Evolutionary conservation across 805 yeast species (phyloP).

Genomic region (Wickerhamiella parazyma): DNA sequence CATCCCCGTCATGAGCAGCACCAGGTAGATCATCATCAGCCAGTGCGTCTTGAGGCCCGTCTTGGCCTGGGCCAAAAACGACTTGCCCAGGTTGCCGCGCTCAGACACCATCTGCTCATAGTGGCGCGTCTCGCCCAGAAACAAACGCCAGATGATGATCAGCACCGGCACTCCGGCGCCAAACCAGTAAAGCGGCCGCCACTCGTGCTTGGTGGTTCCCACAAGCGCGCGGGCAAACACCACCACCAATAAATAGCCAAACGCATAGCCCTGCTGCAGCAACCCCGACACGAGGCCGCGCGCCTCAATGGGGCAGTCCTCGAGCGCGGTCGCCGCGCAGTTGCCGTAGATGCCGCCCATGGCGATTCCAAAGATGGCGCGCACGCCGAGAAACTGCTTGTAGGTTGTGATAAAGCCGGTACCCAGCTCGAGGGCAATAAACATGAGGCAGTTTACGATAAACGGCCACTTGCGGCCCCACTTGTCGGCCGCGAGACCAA

Average conservation of each 20-base stretch:
- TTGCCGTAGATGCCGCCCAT: constrained; percentile 65
- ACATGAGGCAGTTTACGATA: constrained; percentile 36
- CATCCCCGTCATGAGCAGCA: constrained; percentile 53
- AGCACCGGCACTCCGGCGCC: constrained; percentile 53
- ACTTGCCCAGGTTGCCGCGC: constrained; percentile 14
- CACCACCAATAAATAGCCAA: constrained; percentile 54
- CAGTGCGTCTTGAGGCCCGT: constrained; percentile 37
- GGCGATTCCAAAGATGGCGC: constrained; percentile 51
- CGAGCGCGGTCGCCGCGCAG: constrained; percentile 52
- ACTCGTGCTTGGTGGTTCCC: constrained; percentile 36
- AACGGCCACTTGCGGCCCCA: constrained; percentile 61
- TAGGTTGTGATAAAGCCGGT: constrained; percentile 30
- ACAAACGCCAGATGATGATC: constrained; percentile 43
- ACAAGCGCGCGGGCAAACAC: constrained; percentile 49
- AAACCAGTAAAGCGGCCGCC: constrained; percentile 69
- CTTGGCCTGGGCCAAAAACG: constrained; percentile 24
- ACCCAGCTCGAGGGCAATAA: constrained; percentile 47
- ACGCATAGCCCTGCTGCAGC: constrained; percentile 69
- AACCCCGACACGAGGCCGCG: constrained; percentile 53
- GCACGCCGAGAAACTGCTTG: constrained; percentile 42
- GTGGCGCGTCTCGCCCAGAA: constrained; percentile 47
- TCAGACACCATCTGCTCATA: constrained; percentile 28
- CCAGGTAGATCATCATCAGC: constrained; percentile 44
- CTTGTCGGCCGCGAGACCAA: constrained; percentile 48
- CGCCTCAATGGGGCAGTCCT: constrained; percentile 46